Base-by-base conservation (phyloP, 805 yeast genomes). In the Candida peoriensis region DNA sequence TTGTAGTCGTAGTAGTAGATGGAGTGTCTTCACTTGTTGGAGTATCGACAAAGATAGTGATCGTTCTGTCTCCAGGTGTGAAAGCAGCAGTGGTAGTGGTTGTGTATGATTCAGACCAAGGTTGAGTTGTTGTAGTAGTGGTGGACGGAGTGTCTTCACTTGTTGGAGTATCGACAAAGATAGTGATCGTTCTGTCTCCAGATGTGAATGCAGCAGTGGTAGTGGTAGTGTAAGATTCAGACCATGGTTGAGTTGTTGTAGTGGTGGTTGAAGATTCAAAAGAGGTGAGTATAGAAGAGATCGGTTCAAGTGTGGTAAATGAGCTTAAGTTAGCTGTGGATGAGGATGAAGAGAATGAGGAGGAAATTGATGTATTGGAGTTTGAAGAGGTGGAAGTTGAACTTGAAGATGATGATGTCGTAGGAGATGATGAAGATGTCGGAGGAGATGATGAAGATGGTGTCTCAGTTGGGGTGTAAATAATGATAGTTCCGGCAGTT, bases 401-500 rank as follows among this genome's bases (percentile, higher is more conserved):
- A 6, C 16, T 15, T 18, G 29, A 19, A 6, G 21, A 20, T 18
- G 28, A 17, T 17, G 24, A 17, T 24, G 25, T 5, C 12, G 27
- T 7, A 3, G 26, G 20, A 7, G 30, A 35, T 25, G 24, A 20
- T 11, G 31, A 25, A n/a, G 28, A 31, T 26, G 34, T 14, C 7
- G 25, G 11, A 19, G 27, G 18, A 23, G 40, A 20, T 18, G 36
- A 19, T 9, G 31, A 26, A 21, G 41, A 24, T 9, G 40, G 24
- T 4, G 43, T 22, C 6, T 13, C 20, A 6, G 37, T 34, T 28
- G 51, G 47, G 13, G 48, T 42, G 19, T 31, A 34, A 14, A 46
- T 42, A 24, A 42, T 37, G 11, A 47, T 32, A 7, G 50, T 43
- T 30, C 40, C 50, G 30, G 43, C 50, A 20, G 48, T 39, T 30